Evolutionary conservation across 176 grass and related monocot species (phyloP), one percentile per base, ranked within the genome.

Genomic region (Metroxylon sagu): DNA sequence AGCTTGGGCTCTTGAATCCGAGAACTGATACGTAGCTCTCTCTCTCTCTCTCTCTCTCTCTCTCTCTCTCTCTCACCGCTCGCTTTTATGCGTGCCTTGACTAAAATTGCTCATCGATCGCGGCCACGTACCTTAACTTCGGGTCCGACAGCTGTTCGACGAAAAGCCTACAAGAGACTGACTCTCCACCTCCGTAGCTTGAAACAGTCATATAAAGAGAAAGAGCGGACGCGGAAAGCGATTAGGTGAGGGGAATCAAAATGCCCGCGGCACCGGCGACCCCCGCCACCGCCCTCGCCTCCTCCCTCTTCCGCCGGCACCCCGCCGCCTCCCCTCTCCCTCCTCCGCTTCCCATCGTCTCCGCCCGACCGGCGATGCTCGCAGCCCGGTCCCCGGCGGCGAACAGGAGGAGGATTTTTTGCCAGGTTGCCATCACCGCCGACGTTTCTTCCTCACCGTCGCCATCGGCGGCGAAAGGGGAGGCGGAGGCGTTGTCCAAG

Each of bases 361-460:
- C 28, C 52, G 27, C 17, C 4, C 52, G 15, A 18, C 5, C 52
- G 3, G 27, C n/a, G 59, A 57, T 66, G 53, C 62, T 17, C 54
- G 54, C 18, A 65, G 60, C 53, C 7, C 71, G 48, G 26, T 49
- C 18, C 59, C 49, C 66, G 55, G 52, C 65, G 52, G 64, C 72
- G 31, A 8, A 35, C 18, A 53, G 74, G 19, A 50, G 70, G 62
- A 49, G 53, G 19, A 64, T 79, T 48, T 62, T 70, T 29, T 83
- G 67, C 55, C 93, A 80, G 57, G 76, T 85, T 49, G 87, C 78
- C 49, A 19, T 85, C 27, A 68, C 75, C 54, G 75, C 69, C 39
- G 83, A 87, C 61, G 59, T 85, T 27, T 72, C 69, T 16, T 72
- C 69, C 21, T 73, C 77, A 18, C 63, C 71, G 1, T 70, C 72